phyloP scores from a whole-genome alignment of 371 early-diverging fungal genomes.

The Paramicrosporidium saccamoebae region DNA sequence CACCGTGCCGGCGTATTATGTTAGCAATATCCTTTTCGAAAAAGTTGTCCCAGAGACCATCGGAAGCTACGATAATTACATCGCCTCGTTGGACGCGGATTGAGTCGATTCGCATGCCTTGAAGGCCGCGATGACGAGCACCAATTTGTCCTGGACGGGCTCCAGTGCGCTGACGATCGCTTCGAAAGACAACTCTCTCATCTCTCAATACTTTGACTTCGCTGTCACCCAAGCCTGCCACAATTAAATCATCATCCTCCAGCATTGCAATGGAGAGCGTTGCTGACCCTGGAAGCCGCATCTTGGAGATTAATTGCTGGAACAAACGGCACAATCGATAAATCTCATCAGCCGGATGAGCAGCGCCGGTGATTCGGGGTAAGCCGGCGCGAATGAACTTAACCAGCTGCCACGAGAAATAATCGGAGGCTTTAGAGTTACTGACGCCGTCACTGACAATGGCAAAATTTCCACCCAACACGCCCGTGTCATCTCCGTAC shows the following conservation, averaged over 20 bases:
- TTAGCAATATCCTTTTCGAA: slow-evolving; percentile 41
- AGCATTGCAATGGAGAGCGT: slow-evolving; percentile 59
- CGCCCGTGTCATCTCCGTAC: no score
- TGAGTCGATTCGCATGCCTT: slow-evolving; percentile 36
- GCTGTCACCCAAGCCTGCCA: slow-evolving; percentile 79
- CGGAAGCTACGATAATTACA: slow-evolving; percentile 31
- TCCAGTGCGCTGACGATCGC: slow-evolving; percentile 48
- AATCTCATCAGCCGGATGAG: no score
- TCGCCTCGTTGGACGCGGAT: slow-evolving; percentile 43
- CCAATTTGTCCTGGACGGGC: slow-evolving; percentile 49
- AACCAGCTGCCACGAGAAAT: no score
- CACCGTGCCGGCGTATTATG: slow-evolving; percentile 20
- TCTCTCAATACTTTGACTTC: slow-evolving; percentile 53
- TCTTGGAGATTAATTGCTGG: no score
- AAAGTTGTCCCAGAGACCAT: slow-evolving; percentile 45
- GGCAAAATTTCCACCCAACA: no score
- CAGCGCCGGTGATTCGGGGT: no score
- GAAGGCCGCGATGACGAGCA: slow-evolving; percentile 26
- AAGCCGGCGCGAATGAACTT: no score
- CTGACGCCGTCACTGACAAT: no score
- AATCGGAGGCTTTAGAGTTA: no score
- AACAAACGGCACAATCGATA: no score
- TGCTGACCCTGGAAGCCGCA: slow-evolving; percentile 55
- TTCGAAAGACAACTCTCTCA: slow-evolving; percentile 50
- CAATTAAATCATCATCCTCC: slow-evolving; percentile 52